Conservation (phyloP, 2,329 filamentous ascomycete species). For the Diaporthe citrichinensis region DNA sequence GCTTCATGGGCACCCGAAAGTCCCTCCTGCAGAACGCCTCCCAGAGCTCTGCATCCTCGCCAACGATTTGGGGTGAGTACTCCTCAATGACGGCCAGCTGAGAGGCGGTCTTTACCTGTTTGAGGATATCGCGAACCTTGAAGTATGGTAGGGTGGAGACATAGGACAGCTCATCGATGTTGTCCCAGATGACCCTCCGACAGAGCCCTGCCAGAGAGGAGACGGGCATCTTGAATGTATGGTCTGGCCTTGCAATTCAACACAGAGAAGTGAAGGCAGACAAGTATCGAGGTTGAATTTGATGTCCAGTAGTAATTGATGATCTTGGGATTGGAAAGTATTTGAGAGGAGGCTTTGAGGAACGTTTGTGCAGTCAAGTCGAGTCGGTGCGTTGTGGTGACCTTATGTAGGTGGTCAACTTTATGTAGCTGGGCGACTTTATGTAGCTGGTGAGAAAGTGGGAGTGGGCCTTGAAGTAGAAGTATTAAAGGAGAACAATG, state of each 20-base stretch:
- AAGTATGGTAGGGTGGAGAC: constrained; percentile 59
- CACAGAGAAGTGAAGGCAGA: neutral
- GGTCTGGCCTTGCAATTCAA: neutral
- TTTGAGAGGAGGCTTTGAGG: neutral
- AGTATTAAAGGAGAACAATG: constrained; percentile 24
- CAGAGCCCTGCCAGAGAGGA: constrained; percentile 19
- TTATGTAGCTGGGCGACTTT: neutral
- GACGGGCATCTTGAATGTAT: constrained; percentile 17
- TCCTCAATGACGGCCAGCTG: constrained; percentile 83
- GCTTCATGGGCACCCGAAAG: constrained; percentile 75
- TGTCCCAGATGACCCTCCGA: constrained; percentile 11
- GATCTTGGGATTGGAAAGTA: neutral
- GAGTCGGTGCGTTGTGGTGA: neutral
- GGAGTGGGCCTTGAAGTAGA: neutral
- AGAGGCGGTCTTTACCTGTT: constrained; percentile 77
- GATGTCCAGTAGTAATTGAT: neutral
- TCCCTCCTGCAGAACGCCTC: constrained; percentile 82
- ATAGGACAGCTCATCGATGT: constrained; percentile 30
- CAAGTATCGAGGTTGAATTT: neutral
- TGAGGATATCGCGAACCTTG: constrained; percentile 76
- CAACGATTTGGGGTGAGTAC: constrained; percentile 82
- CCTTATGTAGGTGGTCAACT: neutral
- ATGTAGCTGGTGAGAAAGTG: neutral
- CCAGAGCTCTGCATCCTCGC: constrained; percentile 82
- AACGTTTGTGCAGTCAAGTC: neutral